Conservation (phyloP, 1,284 basidiomycete species). For the Baeospora myosura region DNA sequence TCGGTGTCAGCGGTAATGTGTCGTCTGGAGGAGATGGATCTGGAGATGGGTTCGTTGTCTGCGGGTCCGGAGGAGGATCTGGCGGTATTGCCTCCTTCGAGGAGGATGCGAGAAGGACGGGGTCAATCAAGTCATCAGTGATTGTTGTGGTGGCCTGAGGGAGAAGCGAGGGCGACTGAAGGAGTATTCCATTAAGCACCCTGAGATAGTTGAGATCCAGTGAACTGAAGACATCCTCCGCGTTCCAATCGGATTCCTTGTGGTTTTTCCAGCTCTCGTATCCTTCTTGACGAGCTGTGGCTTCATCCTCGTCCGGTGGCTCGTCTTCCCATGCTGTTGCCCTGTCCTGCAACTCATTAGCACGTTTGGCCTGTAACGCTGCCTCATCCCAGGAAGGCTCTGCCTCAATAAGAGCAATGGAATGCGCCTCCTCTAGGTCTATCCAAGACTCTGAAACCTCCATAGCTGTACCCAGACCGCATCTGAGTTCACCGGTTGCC, state of each 20-base stretch:
- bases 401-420: constrained; percentile 26
- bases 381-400: constrained; percentile 28
- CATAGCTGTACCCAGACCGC: constrained; percentile 27
- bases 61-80: not conserved
- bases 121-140: not conserved
- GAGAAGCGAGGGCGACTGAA: not conserved
- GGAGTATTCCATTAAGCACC: not conserved
- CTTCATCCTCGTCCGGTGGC: constrained; percentile 16
- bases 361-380: constrained; percentile 6
- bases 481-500: constrained; percentile 11
- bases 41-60: not conserved
- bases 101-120: too few species aligned
- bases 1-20: too few species aligned
- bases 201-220: constrained; percentile 30
- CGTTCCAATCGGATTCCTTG: constrained; percentile 23
- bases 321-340: constrained; percentile 5
- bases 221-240: constrained; percentile 28
- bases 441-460: constrained; percentile 60
- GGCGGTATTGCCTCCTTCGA: not conserved
- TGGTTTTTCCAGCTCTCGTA: constrained; percentile 19
- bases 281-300: constrained; percentile 9
- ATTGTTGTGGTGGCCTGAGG: too few species aligned
- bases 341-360: constrained; percentile 9
- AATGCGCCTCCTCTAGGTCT: constrained; percentile 49
- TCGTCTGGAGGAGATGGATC: not conserved